Percentiles rank a stretch among this genome's conserved stretches.
Conservation (phyloP, 2,329 filamentous ascomycete species). For the Fusarium subtropicale region DNA sequence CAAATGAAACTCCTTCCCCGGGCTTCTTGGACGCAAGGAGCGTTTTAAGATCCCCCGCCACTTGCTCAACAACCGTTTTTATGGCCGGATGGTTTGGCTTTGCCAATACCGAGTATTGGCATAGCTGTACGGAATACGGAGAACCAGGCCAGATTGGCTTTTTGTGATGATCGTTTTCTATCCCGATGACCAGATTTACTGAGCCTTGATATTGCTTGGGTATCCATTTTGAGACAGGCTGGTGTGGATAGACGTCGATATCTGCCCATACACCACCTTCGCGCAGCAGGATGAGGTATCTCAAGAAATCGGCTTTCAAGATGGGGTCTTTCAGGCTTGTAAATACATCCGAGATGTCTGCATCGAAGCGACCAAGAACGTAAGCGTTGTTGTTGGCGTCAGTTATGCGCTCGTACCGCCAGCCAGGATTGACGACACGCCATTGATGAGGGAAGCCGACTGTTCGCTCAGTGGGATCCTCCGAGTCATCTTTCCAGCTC, state of each 20-base stretch:
- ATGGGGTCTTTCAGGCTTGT: constrained; percentile 61
- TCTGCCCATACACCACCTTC: constrained; percentile 77
- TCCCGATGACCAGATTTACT: constrained; percentile 75
- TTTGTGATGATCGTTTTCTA: constrained; percentile 70
- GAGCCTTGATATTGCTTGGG: constrained; percentile 61
- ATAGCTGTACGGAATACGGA: constrained; percentile 77
- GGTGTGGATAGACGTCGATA: constrained; percentile 75
- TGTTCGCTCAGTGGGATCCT: constrained; percentile 46
- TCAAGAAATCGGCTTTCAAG: constrained; percentile 70
- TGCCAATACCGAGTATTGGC: constrained; percentile 80
- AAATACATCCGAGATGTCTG: constrained; percentile 64
- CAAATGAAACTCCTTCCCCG: constrained; percentile 37
- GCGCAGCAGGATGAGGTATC: constrained; percentile 71
- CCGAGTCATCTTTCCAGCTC: constrained; percentile 49
- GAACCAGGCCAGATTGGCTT: constrained; percentile 64
- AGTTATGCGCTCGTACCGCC: constrained; percentile 48
- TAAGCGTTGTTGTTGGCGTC: constrained; percentile 52
- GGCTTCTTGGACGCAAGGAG: constrained; percentile 37
- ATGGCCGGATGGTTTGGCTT: constrained; percentile 78
- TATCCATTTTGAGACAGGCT: constrained; percentile 75
- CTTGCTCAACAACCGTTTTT: constrained; percentile 72
- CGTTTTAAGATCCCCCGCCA: constrained; percentile 58
- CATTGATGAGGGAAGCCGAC: constrained; percentile 47
- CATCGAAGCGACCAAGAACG: constrained; percentile 73
- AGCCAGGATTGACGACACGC: constrained; percentile 42